Evolutionary conservation across 2,329 filamentous ascomycete species (phyloP).

Genomic region (Ophiostoma ulmi): DNA sequence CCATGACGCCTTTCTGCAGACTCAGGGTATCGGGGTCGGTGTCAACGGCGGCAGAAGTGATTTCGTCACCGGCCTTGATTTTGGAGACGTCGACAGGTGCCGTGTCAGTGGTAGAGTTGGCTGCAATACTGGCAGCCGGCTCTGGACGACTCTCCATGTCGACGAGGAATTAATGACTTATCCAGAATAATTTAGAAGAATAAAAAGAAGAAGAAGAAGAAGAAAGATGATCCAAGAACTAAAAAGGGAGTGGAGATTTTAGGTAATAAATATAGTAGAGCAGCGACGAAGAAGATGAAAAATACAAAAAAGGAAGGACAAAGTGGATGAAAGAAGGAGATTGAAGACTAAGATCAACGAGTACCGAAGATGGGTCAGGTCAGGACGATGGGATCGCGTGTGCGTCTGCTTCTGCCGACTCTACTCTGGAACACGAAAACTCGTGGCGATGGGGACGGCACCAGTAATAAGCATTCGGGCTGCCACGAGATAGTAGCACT

Average conservation of each 20-base stretch:
- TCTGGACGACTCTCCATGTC: not conserved
- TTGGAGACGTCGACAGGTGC: not conserved
- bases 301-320: not conserved
- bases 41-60: conserved; percentile 1
- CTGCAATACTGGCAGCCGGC: not conserved
- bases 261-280: not conserved
- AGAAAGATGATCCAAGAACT: not conserved
- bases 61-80: conserved; percentile 13
- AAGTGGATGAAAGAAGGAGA: not conserved
- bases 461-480: not conserved
- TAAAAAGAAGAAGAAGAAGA: not conserved
- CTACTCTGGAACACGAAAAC: not conserved
- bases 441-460: not conserved
- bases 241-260: not conserved
- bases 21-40: conserved; percentile 16
- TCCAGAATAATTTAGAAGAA: not conserved
- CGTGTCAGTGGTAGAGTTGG: not conserved
- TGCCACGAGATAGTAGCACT: not conserved
- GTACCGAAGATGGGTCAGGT: conserved; percentile 4
- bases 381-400: not conserved
- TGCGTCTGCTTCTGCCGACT: not conserved
- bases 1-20: conserved; percentile 18
- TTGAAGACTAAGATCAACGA: not conserved
- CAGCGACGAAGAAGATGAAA: not conserved
- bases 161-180: not conserved